Evolutionary conservation across 202 grass and related monocot genomes (phyloP).

Genomic region (Thinopyrum obtusiflorum): DNA sequence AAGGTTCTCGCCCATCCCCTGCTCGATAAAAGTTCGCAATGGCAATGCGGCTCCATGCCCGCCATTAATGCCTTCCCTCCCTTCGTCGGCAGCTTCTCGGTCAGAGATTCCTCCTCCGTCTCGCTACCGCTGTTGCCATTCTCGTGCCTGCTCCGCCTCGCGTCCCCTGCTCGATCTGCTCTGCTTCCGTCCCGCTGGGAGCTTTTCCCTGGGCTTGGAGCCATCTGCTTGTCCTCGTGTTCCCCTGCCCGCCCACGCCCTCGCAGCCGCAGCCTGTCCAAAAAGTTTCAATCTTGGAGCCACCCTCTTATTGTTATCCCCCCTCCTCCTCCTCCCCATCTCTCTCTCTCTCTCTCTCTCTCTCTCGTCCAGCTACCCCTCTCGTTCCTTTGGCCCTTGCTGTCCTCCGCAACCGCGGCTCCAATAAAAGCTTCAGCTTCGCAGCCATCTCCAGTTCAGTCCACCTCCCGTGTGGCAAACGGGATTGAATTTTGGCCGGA

Average conservation of each 20-base stretch:
- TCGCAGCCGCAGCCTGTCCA: constrained; percentile 4
- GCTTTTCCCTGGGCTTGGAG: constrained; percentile 30
- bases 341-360: not conserved
- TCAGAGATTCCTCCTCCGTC: not conserved
- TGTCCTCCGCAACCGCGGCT: constrained; percentile 7
- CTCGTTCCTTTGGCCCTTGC: constrained; percentile 24
- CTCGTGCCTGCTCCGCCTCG: not conserved
- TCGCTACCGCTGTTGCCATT: not conserved
- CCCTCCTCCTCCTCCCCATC: not conserved
- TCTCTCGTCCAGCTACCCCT: not conserved
- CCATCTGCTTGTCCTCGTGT: constrained; percentile 35
- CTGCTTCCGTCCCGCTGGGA: not conserved
- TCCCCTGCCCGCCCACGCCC: not conserved
- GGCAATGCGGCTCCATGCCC: not conserved
- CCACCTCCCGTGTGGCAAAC: not conserved
- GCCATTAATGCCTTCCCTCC: not conserved
- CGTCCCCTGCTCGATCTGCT: not conserved
- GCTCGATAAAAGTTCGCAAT: constrained; percentile 25
- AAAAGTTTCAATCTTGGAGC: constrained; percentile 42
- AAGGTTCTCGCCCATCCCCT: not conserved
- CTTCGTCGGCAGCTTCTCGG: not conserved
- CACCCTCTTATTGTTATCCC: constrained; percentile 19
- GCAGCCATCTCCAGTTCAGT: not conserved
- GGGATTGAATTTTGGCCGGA: not conserved
- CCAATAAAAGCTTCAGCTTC: not conserved